Conservation (phyloP, 164 flowering plant species). For the Sextonia rubra region DNA sequence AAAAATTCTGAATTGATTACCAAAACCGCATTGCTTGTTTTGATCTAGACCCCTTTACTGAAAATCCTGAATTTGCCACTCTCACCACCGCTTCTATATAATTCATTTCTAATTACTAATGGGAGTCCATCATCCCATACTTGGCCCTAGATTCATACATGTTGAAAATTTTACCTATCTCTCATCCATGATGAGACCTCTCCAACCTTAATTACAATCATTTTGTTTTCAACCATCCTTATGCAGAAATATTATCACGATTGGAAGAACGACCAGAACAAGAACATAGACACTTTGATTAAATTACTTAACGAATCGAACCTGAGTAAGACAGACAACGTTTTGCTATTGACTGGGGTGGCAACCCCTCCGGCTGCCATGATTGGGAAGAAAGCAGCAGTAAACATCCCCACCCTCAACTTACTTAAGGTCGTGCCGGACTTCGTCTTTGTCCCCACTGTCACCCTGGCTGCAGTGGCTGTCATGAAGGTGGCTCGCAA, state of each 20-base stretch:
- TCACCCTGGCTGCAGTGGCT: background rate
- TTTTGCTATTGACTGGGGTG: background rate
- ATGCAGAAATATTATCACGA: background rate
- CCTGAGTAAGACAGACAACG: background rate
- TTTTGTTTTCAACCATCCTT: background rate
- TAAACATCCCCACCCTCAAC: background rate
- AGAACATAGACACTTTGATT: background rate
- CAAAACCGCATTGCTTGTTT: too few species aligned
- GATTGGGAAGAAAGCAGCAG: constrained; percentile 6
- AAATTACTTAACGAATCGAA: background rate
- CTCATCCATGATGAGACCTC: too few species aligned
- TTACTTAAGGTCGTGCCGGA: constrained; percentile 1
- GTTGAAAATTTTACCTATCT: too few species aligned
- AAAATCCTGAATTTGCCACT: too few species aligned
- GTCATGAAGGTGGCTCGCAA: background rate
- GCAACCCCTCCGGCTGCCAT: constrained; percentile 4
- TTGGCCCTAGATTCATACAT: too few species aligned
- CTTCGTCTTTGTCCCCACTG: background rate
- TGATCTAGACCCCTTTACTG: too few species aligned
- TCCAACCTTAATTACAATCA: background rate
- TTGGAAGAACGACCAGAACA: background rate
- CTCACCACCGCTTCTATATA: too few species aligned
- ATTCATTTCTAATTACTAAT: background rate
- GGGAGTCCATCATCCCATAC: background rate
- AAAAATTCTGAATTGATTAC: too few species aligned